Conservation (phyloP, 2,329 filamentous ascomycete species). For the Sporothrix globosa region DNA sequence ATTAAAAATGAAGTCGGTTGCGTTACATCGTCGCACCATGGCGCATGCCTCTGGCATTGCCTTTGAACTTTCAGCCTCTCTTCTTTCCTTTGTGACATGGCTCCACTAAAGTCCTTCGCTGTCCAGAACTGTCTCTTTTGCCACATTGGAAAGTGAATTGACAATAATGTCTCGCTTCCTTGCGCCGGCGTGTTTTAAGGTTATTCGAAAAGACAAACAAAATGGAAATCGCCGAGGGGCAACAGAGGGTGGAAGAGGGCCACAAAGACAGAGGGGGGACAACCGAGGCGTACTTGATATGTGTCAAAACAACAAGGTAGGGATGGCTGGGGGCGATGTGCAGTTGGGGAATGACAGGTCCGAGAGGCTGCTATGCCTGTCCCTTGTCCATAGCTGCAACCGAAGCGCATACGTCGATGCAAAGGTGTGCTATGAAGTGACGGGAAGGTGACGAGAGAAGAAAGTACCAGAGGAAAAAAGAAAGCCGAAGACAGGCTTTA, state of each 20-base stretch:
- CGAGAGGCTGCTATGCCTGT: slow-evolving; percentile 14
- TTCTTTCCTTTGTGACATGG: background rate
- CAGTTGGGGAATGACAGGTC: slow-evolving; percentile 5
- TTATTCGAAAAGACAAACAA: background rate
- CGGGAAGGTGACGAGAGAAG: background rate
- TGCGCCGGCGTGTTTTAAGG: background rate
- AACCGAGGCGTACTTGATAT: too few relatives aligned
- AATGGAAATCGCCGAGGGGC: slow-evolving; percentile 1
- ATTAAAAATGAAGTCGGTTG: background rate
- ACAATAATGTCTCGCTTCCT: slow-evolving; percentile 9
- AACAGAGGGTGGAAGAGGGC: too few relatives aligned
- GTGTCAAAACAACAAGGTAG: too few relatives aligned
- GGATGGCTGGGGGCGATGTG: too few relatives aligned
- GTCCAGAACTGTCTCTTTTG: background rate
- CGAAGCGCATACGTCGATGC: slow-evolving; percentile 6
- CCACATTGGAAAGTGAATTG: background rate
- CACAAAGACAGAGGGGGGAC: too few relatives aligned
- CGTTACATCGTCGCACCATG: slow-evolving; percentile 23
- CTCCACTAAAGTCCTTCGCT: background rate
- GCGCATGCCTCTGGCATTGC: background rate
- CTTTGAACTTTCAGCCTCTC: background rate
- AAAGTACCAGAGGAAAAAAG: background rate
- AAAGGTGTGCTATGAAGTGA: background rate
- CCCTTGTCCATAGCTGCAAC: slow-evolving; percentile 22
- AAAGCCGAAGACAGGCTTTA: background rate